Conservation (phyloP, 2,329 filamentous ascomycete species). For the Sordariomycetes sp. region DNA sequence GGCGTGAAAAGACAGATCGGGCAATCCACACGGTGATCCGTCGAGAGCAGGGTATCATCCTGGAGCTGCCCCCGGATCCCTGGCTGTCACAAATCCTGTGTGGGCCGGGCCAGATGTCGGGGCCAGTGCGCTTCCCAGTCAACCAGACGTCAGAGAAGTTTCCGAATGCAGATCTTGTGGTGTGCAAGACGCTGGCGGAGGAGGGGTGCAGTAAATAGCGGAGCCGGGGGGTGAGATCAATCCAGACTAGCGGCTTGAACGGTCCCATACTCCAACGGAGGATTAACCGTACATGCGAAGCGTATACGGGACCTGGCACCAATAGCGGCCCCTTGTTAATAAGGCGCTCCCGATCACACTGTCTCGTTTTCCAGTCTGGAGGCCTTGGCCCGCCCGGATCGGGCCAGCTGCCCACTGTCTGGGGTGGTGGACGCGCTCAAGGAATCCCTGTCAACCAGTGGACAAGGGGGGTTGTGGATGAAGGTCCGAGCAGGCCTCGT, state of each 20-base stretch:
- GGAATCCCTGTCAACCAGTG: not conserved
- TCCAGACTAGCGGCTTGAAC: not conserved
- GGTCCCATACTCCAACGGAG: not conserved
- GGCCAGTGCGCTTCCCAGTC: not conserved
- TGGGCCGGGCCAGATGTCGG: constrained; percentile 3
- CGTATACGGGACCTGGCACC: not conserved
- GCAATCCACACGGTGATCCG: constrained; percentile 5
- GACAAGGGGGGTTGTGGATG: not conserved
- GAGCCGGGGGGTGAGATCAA: not conserved
- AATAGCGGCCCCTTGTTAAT: constrained; percentile 2
- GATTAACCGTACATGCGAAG: not conserved
- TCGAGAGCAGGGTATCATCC: not conserved
- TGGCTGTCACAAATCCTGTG: constrained; percentile 5
- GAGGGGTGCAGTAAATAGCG: not conserved
- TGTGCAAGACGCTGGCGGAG: not conserved
- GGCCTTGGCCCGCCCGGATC: not conserved
- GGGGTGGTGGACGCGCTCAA: not conserved
- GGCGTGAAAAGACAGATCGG: not conserved
- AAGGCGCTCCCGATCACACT: not conserved
- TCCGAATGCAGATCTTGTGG: constrained; percentile 1
- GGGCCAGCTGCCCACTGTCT: not conserved
- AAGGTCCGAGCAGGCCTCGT: not conserved
- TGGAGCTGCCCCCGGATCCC: constrained; percentile 1
- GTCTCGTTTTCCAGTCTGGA: not conserved
- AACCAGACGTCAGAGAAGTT: not conserved